phyloP scores from a whole-genome alignment of 2,329 filamentous ascomycete species.

The Tothia fuscella region DNA sequence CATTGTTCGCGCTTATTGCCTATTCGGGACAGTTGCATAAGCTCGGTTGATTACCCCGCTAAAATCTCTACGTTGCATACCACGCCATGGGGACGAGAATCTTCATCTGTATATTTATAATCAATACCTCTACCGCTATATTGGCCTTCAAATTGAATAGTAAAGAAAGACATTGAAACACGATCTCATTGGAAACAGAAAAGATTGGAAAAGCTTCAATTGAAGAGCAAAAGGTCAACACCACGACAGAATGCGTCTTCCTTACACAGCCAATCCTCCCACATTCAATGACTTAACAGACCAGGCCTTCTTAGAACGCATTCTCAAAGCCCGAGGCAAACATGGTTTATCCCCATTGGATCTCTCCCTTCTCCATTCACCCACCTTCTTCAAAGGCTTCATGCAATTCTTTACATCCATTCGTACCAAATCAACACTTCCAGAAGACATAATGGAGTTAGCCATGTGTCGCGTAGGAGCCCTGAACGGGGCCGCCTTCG shows the following conservation, averaged over 20 bases:
- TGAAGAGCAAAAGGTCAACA: no score
- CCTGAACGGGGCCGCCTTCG: conserved; percentile 75
- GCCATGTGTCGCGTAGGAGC: conserved; percentile 72
- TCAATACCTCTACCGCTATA: no score
- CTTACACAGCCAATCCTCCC: conserved; percentile 2
- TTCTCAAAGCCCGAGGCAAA: background rate
- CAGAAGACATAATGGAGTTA: conserved; percentile 52
- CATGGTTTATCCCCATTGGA: conserved; percentile 30
- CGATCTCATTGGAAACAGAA: no score
- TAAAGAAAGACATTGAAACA: no score
- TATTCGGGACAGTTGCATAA: no score
- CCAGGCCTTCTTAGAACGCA: conserved; percentile 4
- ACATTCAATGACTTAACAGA: background rate
- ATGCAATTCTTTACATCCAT: conserved; percentile 45
- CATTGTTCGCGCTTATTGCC: no score
- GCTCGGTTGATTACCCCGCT: no score
- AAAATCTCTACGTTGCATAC: no score
- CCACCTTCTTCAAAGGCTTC: conserved; percentile 44
- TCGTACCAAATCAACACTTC: conserved; percentile 38
- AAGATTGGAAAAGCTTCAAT: no score
- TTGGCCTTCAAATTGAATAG: no score
- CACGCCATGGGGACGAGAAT: no score
- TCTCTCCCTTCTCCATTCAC: conserved; percentile 41
- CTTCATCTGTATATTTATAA: no score
- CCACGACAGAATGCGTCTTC: conserved; percentile 9